Evolutionary conservation across 2,329 filamentous ascomycete genomes (phyloP).

Genomic region (Colletotrichum australisinense): DNA sequence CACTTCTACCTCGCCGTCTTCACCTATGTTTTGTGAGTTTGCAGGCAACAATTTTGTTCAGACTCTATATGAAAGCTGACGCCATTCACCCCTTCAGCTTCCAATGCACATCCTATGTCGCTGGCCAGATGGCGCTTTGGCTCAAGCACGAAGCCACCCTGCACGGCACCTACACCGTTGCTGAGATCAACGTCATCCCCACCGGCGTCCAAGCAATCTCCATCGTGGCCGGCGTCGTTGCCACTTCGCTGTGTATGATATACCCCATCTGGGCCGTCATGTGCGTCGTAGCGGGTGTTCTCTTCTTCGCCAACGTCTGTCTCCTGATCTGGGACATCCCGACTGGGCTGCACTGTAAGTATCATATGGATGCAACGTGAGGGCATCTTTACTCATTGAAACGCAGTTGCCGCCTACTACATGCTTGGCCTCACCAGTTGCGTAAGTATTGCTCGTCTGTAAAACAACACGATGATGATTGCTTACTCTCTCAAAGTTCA

Average conservation of each 20-base stretch:
- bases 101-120: constrained; percentile 34
- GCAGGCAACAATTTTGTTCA: too few species aligned
- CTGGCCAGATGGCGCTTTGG: constrained; percentile 38
- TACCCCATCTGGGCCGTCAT: constrained; percentile 46
- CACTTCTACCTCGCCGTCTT: constrained; percentile 42
- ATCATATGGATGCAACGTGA: too few species aligned
- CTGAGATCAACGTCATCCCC: constrained; percentile 37
- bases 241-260: constrained; percentile 43
- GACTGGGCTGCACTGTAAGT: constrained; percentile 28
- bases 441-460: constrained; percentile 4
- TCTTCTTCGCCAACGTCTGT: constrained; percentile 34
- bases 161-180: constrained; percentile 16
- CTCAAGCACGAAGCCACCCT: constrained; percentile 38
- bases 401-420: constrained; percentile 30
- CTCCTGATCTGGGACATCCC: constrained; percentile 37
- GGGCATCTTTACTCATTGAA: neutral
- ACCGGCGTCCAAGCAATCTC: constrained; percentile 38
- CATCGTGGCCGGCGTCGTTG: constrained; percentile 38
- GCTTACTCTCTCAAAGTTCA: too few species aligned
- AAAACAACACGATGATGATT: too few species aligned
- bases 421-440: constrained; percentile 34
- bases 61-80: too few species aligned
- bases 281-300: constrained; percentile 35
- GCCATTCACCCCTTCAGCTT: constrained; percentile 2
- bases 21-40: constrained; percentile 38